Percentiles rank a stretch among this genome's conserved stretches.
Evolutionary conservation across 768 basidiomycete species (phyloP).

Genomic region (Kwoniella dejecticola): DNA sequence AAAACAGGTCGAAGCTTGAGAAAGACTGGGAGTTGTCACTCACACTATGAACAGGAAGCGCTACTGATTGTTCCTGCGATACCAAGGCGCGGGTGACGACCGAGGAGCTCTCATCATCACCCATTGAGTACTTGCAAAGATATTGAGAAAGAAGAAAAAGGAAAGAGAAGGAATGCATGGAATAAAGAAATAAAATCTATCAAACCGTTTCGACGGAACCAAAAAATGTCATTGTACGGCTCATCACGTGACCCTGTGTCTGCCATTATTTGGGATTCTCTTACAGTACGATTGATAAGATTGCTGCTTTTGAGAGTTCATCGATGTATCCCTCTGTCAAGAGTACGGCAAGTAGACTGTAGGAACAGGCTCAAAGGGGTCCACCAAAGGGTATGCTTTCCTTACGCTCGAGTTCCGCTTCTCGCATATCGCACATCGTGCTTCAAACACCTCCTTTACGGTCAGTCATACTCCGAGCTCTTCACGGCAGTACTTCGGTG

Average conservation of each 20-base stretch:
- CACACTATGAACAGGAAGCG: too few species aligned
- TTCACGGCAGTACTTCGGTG: slow-evolving; percentile 8
- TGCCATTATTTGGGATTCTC: too few species aligned
- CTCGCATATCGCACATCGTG: slow-evolving; percentile 14
- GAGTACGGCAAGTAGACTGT: background rate
- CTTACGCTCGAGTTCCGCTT: background rate
- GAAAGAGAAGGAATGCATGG: slow-evolving; percentile 2
- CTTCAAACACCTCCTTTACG: slow-evolving; percentile 23
- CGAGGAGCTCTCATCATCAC: too few species aligned
- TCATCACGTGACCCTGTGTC: slow-evolving; percentile 21
- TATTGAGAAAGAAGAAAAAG: background rate
- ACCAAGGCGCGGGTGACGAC: too few species aligned
- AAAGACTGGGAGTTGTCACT: too few species aligned
- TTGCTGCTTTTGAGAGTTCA: too few species aligned
- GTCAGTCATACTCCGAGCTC: slow-evolving; percentile 25
- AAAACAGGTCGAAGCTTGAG: too few species aligned
- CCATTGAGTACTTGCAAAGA: background rate
- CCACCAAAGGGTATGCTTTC: too few species aligned
- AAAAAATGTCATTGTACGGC: background rate
- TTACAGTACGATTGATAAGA: too few species aligned
- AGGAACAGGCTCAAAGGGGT: too few species aligned
- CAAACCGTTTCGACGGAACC: slow-evolving; percentile 23
- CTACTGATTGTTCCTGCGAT: too few species aligned
- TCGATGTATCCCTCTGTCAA: too few species aligned
- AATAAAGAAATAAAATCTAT: background rate